phyloP scores from a whole-genome alignment of 768 basidiomycete genomes.

The Leccinum pellstonianum region DNA sequence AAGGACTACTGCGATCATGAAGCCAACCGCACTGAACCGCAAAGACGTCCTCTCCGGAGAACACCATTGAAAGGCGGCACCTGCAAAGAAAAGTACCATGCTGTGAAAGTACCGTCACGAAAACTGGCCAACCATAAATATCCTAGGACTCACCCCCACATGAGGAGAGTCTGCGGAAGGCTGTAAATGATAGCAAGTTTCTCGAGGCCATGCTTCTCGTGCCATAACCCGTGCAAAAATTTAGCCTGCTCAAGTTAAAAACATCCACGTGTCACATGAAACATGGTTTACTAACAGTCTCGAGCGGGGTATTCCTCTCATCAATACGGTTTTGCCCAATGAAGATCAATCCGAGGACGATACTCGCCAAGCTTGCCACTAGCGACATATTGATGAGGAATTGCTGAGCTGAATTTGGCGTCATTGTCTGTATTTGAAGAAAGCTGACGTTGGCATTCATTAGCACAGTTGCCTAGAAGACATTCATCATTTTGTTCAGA shows the following conservation, averaged over 20 bases:
- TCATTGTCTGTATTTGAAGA: conserved; percentile 45
- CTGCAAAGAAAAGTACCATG: too few species aligned
- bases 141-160: conserved; percentile 52
- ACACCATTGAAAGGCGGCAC: too few species aligned
- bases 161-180: conserved; percentile 53
- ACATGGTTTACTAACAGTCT: background rate
- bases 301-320: conserved; percentile 24
- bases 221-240: conserved; percentile 19
- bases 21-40: conserved; percentile 1
- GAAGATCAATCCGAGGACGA: conserved; percentile 43
- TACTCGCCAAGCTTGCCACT: conserved; percentile 40
- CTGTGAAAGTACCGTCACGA: background rate
- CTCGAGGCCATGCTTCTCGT: conserved; percentile 42
- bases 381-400: conserved; percentile 46
- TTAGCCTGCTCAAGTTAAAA: conserved; percentile 4
- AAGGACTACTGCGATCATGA: conserved; percentile 28
- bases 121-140: background rate
- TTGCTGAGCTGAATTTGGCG: conserved; percentile 28
- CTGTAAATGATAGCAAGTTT: conserved; percentile 52
- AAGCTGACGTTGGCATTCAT: conserved; percentile 59
- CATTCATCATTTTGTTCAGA: background rate
- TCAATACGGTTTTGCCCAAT: conserved; percentile 40
- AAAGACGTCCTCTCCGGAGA: too few species aligned
- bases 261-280: background rate
- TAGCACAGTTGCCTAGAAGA: conserved; percentile 50